phyloP scores from a whole-genome alignment of 169 alveolate species.

The Eimeria maxima region DNA sequence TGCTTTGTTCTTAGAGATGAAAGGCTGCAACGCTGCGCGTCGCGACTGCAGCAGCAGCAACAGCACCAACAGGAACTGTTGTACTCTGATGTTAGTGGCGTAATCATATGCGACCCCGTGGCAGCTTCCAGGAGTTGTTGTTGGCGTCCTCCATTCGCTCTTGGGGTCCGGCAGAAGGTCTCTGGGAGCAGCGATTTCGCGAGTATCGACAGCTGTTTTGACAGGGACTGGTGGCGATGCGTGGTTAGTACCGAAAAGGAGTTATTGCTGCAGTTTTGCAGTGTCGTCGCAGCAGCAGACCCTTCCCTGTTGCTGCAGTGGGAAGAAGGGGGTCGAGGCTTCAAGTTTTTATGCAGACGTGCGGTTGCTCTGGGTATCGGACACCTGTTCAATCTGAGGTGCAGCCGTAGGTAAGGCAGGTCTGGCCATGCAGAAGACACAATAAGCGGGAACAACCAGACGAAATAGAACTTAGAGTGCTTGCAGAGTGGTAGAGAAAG shows the following conservation, averaged over 20 bases:
- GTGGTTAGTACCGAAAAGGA: slow-evolving; percentile 66
- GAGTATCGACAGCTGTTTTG: slow-evolving; percentile 15
- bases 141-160: not conserved
- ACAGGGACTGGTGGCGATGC: slow-evolving; percentile 72
- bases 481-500: not conserved
- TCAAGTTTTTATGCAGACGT: slow-evolving; percentile 52
- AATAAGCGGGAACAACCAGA: not conserved
- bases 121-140: not conserved
- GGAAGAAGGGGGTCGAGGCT: slow-evolving; percentile 76
- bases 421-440: not conserved
- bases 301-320: slow-evolving; percentile 79
- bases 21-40: slow-evolving; percentile 54
- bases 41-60: slow-evolving; percentile 39
- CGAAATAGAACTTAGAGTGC: not conserved
- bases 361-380: slow-evolving; percentile 80
- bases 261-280: slow-evolving; percentile 52
- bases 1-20: slow-evolving; percentile 80
- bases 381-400: slow-evolving; percentile 20
- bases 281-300: slow-evolving; percentile 58
- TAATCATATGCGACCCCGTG: slow-evolving; percentile 38
- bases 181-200: not conserved
- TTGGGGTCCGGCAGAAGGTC: not conserved
- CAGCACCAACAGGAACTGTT: slow-evolving; percentile 38
- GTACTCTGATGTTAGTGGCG: slow-evolving; percentile 55
- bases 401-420: slow-evolving; percentile 72